phyloP scores from a whole-genome alignment of 345 rosid species.

The Camelina sativa region DNA sequence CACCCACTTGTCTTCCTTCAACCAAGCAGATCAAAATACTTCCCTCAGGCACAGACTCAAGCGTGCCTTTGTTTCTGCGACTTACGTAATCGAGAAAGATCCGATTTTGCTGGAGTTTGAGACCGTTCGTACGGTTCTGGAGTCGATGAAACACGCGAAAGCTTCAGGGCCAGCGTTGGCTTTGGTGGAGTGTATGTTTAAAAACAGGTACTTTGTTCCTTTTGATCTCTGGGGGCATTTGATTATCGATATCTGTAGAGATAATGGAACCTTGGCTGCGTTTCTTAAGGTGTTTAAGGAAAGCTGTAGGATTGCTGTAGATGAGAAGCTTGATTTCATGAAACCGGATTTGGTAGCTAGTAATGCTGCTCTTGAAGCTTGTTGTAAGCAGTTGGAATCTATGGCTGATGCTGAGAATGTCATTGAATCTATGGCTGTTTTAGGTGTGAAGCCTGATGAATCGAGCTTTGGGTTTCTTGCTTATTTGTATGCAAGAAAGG shows the following conservation, averaged over 20 bases:
- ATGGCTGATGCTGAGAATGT: constrained; percentile 66
- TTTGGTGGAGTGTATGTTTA: constrained; percentile 66
- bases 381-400: constrained; percentile 62
- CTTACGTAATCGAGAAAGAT: constrained; percentile 66
- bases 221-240: constrained; percentile 70
- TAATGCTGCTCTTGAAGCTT: constrained; percentile 76
- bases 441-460: constrained; percentile 74
- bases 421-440: constrained; percentile 64
- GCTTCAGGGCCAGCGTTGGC: constrained; percentile 75
- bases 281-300: constrained; percentile 70
- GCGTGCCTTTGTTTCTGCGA: constrained; percentile 85
- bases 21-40: constrained; percentile 31
- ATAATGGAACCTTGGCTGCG: constrained; percentile 48
- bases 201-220: constrained; percentile 80
- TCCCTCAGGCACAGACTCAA: constrained; percentile 61
- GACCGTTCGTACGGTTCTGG: constrained; percentile 56
- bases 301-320: constrained; percentile 64
- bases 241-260: constrained; percentile 58
- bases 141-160: constrained; percentile 63
- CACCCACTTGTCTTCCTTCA: constrained; percentile 51
- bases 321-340: constrained; percentile 74
- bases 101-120: constrained; percentile 59
- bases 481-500: constrained; percentile 77
- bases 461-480: constrained; percentile 74
- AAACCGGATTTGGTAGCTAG: constrained; percentile 74